phyloP scores from a whole-genome alignment of 1,284 basidiomycete species.

The Moesziomyces antarcticus region DNA sequence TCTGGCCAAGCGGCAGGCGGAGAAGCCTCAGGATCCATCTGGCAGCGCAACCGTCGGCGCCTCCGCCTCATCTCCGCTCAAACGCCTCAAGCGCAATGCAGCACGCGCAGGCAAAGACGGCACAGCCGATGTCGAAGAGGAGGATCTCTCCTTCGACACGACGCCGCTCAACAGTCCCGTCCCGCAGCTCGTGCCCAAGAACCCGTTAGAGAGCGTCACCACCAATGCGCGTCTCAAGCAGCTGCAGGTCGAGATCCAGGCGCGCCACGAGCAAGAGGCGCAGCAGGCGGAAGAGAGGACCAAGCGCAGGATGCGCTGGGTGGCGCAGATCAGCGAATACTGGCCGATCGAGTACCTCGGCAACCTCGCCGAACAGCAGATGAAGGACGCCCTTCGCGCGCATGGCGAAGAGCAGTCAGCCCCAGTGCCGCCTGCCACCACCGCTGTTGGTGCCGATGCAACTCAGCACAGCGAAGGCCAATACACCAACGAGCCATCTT shows the following conservation, averaged over 20 bases:
- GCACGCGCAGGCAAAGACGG: slow-evolving; percentile 12
- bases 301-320: slow-evolving; percentile 68
- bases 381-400: slow-evolving; percentile 71
- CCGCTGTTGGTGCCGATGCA: not conserved
- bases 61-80: slow-evolving; percentile 9
- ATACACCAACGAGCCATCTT: not conserved
- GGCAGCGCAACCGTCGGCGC: not conserved
- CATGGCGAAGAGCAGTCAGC: slow-evolving; percentile 30
- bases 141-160: slow-evolving; percentile 56
- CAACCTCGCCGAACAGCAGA: slow-evolving; percentile 76
- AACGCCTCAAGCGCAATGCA: slow-evolving; percentile 14
- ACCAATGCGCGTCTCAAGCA: slow-evolving; percentile 7
- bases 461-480: not conserved
- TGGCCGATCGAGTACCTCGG: slow-evolving; percentile 86
- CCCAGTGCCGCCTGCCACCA: not conserved
- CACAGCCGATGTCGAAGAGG: slow-evolving; percentile 53
- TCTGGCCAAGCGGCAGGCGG: slow-evolving; percentile 72
- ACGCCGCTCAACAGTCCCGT: slow-evolving; percentile 80
- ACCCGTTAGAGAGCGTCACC: slow-evolving; percentile 23
- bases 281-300: slow-evolving; percentile 48
- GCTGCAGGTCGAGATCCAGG: slow-evolving; percentile 20
- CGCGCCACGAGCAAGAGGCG: slow-evolving; percentile 19
- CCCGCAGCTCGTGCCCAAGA: slow-evolving; percentile 70
- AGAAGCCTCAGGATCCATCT: not conserved
- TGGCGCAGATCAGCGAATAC: slow-evolving; percentile 74